Evolutionary conservation across 2,329 filamentous ascomycete species (phyloP).

Genomic region (Beauveria varroae): DNA sequence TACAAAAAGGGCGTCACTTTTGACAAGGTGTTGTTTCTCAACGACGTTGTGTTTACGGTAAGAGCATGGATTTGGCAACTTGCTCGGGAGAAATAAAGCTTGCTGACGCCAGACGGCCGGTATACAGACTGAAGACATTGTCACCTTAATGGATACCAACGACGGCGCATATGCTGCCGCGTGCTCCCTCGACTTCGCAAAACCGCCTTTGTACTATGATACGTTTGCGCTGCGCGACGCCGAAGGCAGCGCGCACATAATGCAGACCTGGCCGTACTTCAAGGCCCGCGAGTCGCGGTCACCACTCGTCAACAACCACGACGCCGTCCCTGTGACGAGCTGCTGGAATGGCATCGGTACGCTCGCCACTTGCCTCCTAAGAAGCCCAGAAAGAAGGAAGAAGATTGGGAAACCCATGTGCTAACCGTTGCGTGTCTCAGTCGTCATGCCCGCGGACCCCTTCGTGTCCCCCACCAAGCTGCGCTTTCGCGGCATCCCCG

Average conservation of each 20-base stretch:
- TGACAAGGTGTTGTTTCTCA: conserved; percentile 54
- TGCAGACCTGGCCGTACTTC: conserved; percentile 55
- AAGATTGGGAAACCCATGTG: too few species aligned
- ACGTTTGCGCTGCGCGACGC: conserved; percentile 54
- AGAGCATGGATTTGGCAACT: conserved; percentile 12
- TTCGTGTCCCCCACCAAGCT: conserved; percentile 42
- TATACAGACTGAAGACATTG: conserved; percentile 44
- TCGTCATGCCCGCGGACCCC: conserved; percentile 45
- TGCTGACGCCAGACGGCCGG: background rate
- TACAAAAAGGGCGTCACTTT: conserved; percentile 41
- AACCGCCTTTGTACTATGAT: conserved; percentile 50
- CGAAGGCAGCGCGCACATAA: conserved; percentile 41
- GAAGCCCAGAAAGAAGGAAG: too few species aligned
- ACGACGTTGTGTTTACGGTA: conserved; percentile 56
- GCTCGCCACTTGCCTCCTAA: background rate
- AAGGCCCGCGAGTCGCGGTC: conserved; percentile 40
- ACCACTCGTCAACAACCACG: conserved; percentile 41
- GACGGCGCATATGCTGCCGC: conserved; percentile 53
- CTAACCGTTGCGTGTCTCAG: conserved; percentile 16
- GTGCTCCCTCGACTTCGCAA: conserved; percentile 53
- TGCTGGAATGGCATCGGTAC: conserved; percentile 39
- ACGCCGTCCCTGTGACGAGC: conserved; percentile 37
- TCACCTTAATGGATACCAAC: conserved; percentile 48
- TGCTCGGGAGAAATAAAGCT: background rate
- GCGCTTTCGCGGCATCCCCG: conserved; percentile 56